phyloP scores from a whole-genome alignment of 176 grass and related monocot genomes.

The Oropetium thomaeum region DNA sequence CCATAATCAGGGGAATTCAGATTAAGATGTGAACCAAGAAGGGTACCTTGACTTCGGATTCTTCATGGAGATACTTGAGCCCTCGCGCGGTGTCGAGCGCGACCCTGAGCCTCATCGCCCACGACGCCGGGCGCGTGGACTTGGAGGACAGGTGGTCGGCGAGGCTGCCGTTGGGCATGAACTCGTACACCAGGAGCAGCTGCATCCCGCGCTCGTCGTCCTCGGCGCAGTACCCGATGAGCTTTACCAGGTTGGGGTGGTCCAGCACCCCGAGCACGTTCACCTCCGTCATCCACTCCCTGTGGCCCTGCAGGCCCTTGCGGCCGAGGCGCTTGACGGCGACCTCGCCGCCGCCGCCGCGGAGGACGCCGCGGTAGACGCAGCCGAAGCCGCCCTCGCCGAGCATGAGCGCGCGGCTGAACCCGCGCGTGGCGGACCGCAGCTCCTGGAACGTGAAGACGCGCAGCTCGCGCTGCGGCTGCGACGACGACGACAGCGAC shows the following conservation, averaged over 20 bases:
- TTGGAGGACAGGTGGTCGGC: constrained; percentile 59
- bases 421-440: constrained; percentile 60
- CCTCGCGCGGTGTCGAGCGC: constrained; percentile 73
- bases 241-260: constrained; percentile 74
- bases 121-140: constrained; percentile 47
- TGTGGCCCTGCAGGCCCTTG: constrained; percentile 86
- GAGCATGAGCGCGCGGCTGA: constrained; percentile 66
- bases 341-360: constrained; percentile 19
- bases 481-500: constrained; percentile 39
- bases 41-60: constrained; percentile 65
- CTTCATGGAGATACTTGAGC: constrained; percentile 78
- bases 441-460: constrained; percentile 80
- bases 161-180: constrained; percentile 78
- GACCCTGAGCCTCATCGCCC: constrained; percentile 71
- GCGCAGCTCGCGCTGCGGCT: constrained; percentile 46
- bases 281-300: constrained; percentile 89
- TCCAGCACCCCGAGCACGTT: constrained; percentile 80
- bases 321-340: constrained; percentile 81
- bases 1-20: not conserved
- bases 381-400: constrained; percentile 92
- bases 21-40: not conserved
- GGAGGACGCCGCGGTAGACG: constrained; percentile 70
- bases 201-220: constrained; percentile 85
- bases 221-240: constrained; percentile 87
- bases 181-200: constrained; percentile 84